Conservation (phyloP, 1,284 basidiomycete genomes). For the Cerrena zonata region DNA sequence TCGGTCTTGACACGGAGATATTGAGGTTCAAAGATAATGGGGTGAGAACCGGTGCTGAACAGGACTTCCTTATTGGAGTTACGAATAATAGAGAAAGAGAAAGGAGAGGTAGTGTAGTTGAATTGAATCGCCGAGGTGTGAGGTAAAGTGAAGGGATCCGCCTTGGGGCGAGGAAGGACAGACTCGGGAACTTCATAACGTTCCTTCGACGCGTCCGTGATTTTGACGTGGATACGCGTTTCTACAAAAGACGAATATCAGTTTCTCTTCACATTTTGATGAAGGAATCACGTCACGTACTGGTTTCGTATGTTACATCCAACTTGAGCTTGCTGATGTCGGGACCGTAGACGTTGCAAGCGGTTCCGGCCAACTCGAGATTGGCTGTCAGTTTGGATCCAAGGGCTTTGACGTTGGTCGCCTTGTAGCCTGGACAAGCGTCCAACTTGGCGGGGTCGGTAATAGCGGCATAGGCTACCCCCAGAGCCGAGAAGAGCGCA, state of each 20-base stretch:
- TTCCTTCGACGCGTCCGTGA: constrained; percentile 48
- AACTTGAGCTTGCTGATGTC: constrained; percentile 51
- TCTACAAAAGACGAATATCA: constrained; percentile 29
- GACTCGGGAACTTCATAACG: constrained; percentile 70
- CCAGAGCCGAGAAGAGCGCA: constrained; percentile 5
- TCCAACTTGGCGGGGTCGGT: constrained; percentile 37
- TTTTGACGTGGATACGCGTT: constrained; percentile 67
- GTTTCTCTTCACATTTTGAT: neutral
- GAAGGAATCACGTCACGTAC: constrained; percentile 27
- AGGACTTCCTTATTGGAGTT: constrained; percentile 51
- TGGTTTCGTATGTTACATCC: constrained; percentile 53
- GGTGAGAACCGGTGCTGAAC: constrained; percentile 61
- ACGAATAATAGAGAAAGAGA: constrained; percentile 66
- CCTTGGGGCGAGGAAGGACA: constrained; percentile 54
- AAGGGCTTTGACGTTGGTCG: constrained; percentile 32
- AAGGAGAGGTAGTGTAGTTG: constrained; percentile 62
- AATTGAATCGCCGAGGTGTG: constrained; percentile 47
- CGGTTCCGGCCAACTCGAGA: constrained; percentile 45
- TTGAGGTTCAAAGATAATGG: constrained; percentile 73
- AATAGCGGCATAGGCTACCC: constrained; percentile 12
- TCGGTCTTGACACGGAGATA: constrained; percentile 65
- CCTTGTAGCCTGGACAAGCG: constrained; percentile 51
- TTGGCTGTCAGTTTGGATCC: constrained; percentile 44
- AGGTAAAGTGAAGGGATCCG: constrained; percentile 24
- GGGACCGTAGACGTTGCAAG: constrained; percentile 61